phyloP scores from a whole-genome alignment of 352 stramenopile genomes.

The Globisporangium rhizosaccharum region DNA sequence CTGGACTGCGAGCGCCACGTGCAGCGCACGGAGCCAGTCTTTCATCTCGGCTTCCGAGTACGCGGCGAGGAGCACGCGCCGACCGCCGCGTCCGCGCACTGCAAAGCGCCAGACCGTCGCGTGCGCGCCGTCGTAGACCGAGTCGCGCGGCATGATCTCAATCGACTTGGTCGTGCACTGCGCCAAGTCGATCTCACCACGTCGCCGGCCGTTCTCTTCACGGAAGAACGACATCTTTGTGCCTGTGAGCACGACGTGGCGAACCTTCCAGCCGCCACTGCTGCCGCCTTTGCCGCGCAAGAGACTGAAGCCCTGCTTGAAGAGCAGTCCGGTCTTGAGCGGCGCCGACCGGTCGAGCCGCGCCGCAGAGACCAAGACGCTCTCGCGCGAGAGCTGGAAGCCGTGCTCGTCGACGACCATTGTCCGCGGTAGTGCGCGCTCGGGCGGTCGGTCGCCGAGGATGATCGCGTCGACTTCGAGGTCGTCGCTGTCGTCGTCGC shows the following conservation, averaged over 20 bases:
- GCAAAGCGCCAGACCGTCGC: conserved; percentile 82
- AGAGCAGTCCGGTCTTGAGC: conserved; percentile 68
- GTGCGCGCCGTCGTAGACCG: conserved; percentile 63
- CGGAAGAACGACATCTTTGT: conserved; percentile 67
- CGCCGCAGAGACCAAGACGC: conserved; percentile 37
- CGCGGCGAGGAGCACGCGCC: conserved; percentile 65
- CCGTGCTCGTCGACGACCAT: conserved; percentile 69
- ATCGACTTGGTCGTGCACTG: conserved; percentile 61
- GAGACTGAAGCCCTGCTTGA: conserved; percentile 68
- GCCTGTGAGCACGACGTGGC: conserved; percentile 60
- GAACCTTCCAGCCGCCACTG: conserved; percentile 71
- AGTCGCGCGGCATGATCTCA: conserved; percentile 81
- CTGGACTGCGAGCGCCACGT: conserved; percentile 63
- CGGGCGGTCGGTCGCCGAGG: conserved; percentile 26
- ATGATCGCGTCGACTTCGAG: conserved; percentile 58
- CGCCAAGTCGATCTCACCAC: conserved; percentile 67
- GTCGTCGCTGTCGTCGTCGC: conserved; percentile 38
- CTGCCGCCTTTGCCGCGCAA: conserved; percentile 12
- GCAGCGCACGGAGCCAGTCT: conserved; percentile 73
- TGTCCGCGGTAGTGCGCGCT: conserved; percentile 38
- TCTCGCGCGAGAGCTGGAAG: conserved; percentile 50
- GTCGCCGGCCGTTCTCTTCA: conserved; percentile 61
- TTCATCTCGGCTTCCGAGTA: conserved; percentile 84
- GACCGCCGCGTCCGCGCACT: conserved; percentile 47
- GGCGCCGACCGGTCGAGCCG: conserved; percentile 29